Base-by-base conservation (phyloP, 2,329 filamentous ascomycete genomes). In the Madurella mycetomatis region DNA sequence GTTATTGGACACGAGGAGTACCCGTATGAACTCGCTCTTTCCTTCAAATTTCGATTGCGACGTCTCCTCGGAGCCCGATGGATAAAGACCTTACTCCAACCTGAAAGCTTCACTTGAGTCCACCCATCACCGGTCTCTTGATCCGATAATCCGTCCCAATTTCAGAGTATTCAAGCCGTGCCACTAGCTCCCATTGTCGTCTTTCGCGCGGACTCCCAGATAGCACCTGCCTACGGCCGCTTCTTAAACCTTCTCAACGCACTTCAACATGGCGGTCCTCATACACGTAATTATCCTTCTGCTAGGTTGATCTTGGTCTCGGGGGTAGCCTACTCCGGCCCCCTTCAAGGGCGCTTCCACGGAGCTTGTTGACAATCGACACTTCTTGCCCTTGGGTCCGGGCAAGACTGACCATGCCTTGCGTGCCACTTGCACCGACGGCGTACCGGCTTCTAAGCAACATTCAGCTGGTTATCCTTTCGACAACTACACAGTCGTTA, bases 401-500 rank as follows among this genome's bases (percentile, higher is more conserved):
- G 48, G 40, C 9, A 25, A 40, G 5, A 53, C 58, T 9, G 32
- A 15, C 15, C 51, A 49, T 19, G 52, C 31, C 41, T 30, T 39
- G 40, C 40, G 49, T 3, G 25, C 58, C 7, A 47, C 41, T n/a
- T 63, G 61, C 51, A 58, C 58, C 17, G 49, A 47, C 12, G 61
- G 61, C 39, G 16, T 54, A 42, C 47, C 62, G 13, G 60, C 59
- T 18, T 53, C 60, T 0, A 47, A 51, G 40, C 55, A 59, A 25
- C 42, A 53, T 5, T 40, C 46, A 2, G 44, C 42, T 1, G 34
- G 19, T 18, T 60, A 49, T n/a, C 54, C 56, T 11, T 62, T 64
- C 49, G 39, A 53, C 41, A 31, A 60, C 44, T 64, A 60, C 57
- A 61, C 62, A 9, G 39, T 55, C 9, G 39, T 64, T 18, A 44